Conservation (phyloP, 2,329 filamentous ascomycete genomes). For the Trichoderma afroharzianum region DNA sequence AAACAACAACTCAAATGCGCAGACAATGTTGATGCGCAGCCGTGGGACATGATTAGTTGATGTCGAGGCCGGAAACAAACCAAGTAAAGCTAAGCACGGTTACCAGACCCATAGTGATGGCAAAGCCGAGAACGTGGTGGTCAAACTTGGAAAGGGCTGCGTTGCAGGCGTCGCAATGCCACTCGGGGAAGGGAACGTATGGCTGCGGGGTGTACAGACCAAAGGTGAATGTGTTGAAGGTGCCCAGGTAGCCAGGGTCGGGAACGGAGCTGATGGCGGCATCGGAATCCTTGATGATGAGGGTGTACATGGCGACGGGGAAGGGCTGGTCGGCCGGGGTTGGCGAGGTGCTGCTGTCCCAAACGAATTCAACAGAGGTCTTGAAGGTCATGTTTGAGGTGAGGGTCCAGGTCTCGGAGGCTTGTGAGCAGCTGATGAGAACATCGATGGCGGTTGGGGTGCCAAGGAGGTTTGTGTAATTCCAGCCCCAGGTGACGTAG, state of each 20-base stretch:
- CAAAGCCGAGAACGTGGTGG: constrained; percentile 46
- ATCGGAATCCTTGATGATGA: constrained; percentile 60
- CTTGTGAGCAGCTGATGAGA: constrained; percentile 52
- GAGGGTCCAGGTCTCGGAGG: constrained; percentile 55
- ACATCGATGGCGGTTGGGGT: constrained; percentile 60
- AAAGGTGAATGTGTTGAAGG: constrained; percentile 49
- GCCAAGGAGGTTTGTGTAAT: constrained; percentile 59
- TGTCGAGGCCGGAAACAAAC: constrained; percentile 54
- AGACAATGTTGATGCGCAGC: too few relatives aligned
- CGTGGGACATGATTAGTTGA: constrained; percentile 25
- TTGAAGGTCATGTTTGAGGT: constrained; percentile 60
- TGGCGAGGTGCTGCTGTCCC: constrained; percentile 55
- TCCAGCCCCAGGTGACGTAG: constrained; percentile 59
- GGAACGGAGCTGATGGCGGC: constrained; percentile 47
- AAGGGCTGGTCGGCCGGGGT: constrained; percentile 45
- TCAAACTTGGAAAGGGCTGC: constrained; percentile 47
- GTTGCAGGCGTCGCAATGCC: constrained; percentile 58
- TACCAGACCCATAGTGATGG: constrained; percentile 51
- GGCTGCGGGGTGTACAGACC: constrained; percentile 53
- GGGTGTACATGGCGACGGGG: constrained; percentile 54
- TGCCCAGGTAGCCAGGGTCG: constrained; percentile 53
- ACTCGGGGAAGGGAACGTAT: constrained; percentile 51
- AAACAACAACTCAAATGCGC: not conserved
- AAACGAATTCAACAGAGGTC: constrained; percentile 49
- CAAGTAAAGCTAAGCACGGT: constrained; percentile 61